Conservation (phyloP, 2,329 filamentous ascomycete species). For the Teratosphaeria destructans region DNA sequence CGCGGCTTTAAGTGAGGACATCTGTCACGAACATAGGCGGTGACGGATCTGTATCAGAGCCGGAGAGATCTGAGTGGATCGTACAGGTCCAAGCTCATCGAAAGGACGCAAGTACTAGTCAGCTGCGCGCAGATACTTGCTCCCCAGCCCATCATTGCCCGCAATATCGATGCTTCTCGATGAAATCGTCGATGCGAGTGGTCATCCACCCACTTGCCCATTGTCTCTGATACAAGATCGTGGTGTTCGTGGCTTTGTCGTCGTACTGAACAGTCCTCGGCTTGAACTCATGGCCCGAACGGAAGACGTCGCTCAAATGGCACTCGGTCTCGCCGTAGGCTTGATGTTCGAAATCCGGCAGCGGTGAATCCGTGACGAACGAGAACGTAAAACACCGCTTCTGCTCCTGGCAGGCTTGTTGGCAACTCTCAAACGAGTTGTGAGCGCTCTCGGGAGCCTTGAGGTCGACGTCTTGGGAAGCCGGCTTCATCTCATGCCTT, state of each 20-base stretch:
- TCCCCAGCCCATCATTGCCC: background rate
- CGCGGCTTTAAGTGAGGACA: too few relatives aligned
- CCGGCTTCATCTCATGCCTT: slow-evolving; percentile 2
- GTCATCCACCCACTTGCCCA: slow-evolving; percentile 12
- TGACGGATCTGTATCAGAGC: too few relatives aligned
- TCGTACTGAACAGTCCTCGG: slow-evolving; percentile 1
- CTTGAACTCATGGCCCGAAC: slow-evolving; percentile 7
- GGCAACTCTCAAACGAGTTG: slow-evolving; percentile 5
- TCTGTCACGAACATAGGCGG: too few relatives aligned
- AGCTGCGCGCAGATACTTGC: too few relatives aligned
- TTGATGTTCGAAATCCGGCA: background rate
- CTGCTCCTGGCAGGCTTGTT: slow-evolving; percentile 8
- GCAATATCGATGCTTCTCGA: slow-evolving; percentile 1
- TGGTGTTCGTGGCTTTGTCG: background rate
- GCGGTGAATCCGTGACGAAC: slow-evolving; percentile 2
- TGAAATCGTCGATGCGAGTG: slow-evolving; percentile 6
- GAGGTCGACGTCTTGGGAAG: background rate
- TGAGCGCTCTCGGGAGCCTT: slow-evolving; percentile 4
- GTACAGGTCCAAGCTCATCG: too few relatives aligned
- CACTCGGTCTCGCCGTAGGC: slow-evolving; percentile 7
- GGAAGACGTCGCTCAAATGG: slow-evolving; percentile 13
- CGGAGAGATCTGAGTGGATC: too few relatives aligned
- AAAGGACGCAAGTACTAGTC: too few relatives aligned
- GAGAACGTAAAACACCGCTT: slow-evolving; percentile 13
- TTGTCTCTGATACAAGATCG: background rate